Evolutionary conservation across 139 green algal species (phyloP).

Genomic region (Chlamydomonas asymmetrica): DNA sequence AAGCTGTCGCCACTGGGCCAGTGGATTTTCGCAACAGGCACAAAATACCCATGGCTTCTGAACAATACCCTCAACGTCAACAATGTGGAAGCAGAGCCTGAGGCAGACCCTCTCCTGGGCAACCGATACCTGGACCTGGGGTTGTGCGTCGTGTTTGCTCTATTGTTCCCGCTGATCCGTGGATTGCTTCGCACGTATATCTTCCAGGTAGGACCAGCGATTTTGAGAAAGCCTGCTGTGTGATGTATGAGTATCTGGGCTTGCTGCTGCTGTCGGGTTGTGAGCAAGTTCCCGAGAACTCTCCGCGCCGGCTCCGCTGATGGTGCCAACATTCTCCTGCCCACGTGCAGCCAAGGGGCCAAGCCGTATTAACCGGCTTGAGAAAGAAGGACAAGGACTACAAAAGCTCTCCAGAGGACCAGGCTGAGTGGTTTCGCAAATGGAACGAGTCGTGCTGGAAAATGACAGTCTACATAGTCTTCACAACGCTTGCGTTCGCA

Average conservation of each 20-base stretch:
- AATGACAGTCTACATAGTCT: constrained; percentile 47
- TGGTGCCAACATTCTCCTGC: neutral
- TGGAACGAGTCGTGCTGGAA: constrained; percentile 68
- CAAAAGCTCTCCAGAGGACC: neutral
- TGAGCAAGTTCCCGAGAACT: neutral
- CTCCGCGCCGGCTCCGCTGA: neutral
- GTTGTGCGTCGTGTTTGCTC: constrained; percentile 43
- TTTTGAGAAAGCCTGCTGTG: too few species aligned
- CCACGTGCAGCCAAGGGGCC: neutral
- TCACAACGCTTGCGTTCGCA: constrained; percentile 38
- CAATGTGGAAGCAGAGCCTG: constrained; percentile 15
- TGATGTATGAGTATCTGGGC: too few species aligned
- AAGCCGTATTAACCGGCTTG: neutral
- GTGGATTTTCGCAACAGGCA: constrained; percentile 6
- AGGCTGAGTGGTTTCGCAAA: constrained; percentile 39
- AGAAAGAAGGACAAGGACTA: neutral
- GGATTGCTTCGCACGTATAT: constrained; percentile 9
- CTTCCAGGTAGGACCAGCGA: constrained; percentile 32
- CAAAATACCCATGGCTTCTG: neutral
- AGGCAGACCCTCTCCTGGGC: constrained; percentile 27
- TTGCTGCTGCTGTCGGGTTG: neutral
- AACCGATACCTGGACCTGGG: constrained; percentile 40
- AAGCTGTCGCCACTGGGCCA: constrained; percentile 17
- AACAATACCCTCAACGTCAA: constrained; percentile 11
- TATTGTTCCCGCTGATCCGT: constrained; percentile 33